phyloP scores from a whole-genome alignment of 495 filamentous ascomycete species.

The Corynascus novoguineensis region DNA sequence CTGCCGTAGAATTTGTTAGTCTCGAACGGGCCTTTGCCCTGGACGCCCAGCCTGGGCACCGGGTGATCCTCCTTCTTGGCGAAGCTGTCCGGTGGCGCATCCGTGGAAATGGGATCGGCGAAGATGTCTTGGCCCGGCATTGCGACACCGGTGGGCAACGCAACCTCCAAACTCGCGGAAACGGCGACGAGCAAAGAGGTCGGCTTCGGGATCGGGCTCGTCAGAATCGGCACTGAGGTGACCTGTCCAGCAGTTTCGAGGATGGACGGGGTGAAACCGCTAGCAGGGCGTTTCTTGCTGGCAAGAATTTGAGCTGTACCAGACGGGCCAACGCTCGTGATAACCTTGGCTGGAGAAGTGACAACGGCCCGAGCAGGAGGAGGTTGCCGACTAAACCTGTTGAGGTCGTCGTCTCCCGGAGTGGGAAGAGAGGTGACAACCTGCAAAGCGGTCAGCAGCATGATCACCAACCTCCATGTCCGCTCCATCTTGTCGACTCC shows the following conservation, averaged over 20 bases:
- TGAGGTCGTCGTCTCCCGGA: background rate
- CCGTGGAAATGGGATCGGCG: conserved; percentile 54
- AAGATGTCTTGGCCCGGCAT: conserved; percentile 41
- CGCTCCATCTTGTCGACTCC: background rate
- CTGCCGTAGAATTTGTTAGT: conserved; percentile 96
- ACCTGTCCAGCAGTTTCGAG: conserved; percentile 20
- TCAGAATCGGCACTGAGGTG: conserved; percentile 21
- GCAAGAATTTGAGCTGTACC: conserved; percentile 23
- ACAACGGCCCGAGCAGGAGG: background rate
- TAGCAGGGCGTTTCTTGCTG: conserved; percentile 9
- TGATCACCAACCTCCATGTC: conserved; percentile 1
- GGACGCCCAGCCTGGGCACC: conserved; percentile 35
- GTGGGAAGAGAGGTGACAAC: background rate
- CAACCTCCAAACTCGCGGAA: background rate
- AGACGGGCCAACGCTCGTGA: conserved; percentile 20
- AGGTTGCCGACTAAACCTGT: background rate
- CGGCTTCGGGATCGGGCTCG: conserved; percentile 17
- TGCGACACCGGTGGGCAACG: conserved; percentile 2
- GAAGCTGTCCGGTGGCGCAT: conserved; percentile 52
- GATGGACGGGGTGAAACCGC: conserved; percentile 16
- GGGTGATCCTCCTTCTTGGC: conserved; percentile 42
- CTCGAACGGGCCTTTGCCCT: conserved; percentile 50
- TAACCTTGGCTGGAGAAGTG: conserved; percentile 20
- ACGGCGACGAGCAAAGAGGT: conserved; percentile 18
- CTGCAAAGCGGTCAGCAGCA: conserved; percentile 11